Evolutionary conservation across 306 rosid genomes (phyloP).

Genomic region (Castanea mollissima): DNA sequence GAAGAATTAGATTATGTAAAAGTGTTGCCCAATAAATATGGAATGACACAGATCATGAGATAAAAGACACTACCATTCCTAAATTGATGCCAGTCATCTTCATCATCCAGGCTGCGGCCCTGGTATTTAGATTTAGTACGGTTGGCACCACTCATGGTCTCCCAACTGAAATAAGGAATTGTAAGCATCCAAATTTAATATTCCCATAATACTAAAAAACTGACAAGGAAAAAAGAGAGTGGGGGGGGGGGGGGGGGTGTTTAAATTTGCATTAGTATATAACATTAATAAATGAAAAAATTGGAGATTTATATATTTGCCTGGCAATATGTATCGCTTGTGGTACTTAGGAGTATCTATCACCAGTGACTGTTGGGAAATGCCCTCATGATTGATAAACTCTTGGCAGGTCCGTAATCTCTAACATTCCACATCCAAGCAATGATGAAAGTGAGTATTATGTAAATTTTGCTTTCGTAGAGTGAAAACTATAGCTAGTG

Average conservation of each 20-base stretch:
- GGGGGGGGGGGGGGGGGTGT: too few relatives aligned
- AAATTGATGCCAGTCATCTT: slow-evolving; percentile 86
- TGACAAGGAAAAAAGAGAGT: neutral
- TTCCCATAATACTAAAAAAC: neutral
- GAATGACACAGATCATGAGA: slow-evolving; percentile 6
- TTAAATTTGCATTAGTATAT: neutral
- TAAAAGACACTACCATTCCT: slow-evolving; percentile 57
- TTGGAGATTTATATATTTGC: slow-evolving; percentile 38
- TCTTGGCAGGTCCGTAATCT: slow-evolving; percentile 86
- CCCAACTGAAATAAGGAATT: slow-evolving; percentile 65
- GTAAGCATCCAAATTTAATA: slow-evolving; percentile 18
- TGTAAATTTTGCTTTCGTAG: slow-evolving; percentile 13
- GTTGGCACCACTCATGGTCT: slow-evolving; percentile 66
- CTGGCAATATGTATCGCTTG: slow-evolving; percentile 89
- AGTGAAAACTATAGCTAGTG: slow-evolving; percentile 2
- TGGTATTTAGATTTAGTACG: slow-evolving; percentile 55
- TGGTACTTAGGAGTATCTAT: slow-evolving; percentile 84
- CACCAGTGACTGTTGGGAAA: slow-evolving; percentile 74
- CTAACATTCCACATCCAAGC: slow-evolving; percentile 36
- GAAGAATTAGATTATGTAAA: slow-evolving; percentile 17
- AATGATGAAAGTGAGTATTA: slow-evolving; percentile 1
- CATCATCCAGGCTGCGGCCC: slow-evolving; percentile 85
- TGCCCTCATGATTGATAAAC: slow-evolving; percentile 73
- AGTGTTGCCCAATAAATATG: slow-evolving; percentile 10
- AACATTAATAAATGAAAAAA: neutral